These are phyloP conservation scores for Tilletiopsis washingtonensis DNA, from an alignment of 1,284 basidiomycete genomes.

Conservation along the genomic window DNA sequence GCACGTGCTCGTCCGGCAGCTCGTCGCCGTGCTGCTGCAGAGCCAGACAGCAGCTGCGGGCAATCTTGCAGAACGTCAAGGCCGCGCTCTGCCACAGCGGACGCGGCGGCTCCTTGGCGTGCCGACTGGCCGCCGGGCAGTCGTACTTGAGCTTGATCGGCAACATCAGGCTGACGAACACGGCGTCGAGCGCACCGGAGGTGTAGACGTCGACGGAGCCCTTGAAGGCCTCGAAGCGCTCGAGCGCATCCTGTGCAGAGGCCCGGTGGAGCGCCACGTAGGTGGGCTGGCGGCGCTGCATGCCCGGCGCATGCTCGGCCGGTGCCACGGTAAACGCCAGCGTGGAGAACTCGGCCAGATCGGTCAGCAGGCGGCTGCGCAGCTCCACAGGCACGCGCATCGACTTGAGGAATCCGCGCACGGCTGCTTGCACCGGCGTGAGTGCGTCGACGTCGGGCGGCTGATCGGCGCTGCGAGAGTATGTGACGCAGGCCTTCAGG, in stretches of 20 bases:
- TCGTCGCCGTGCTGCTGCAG: conserved; percentile 35
- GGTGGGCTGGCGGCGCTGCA: conserved; percentile 60
- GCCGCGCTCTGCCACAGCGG: conserved; percentile 29
- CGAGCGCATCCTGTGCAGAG: conserved; percentile 71
- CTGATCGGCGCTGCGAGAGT: conserved; percentile 73
- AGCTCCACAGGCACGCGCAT: conserved; percentile 54
- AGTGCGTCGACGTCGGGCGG: conserved; percentile 75
- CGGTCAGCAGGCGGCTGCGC: conserved; percentile 66
- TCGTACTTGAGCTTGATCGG: conserved; percentile 91
- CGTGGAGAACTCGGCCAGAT: conserved; percentile 74
- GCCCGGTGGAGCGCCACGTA: conserved; percentile 81
- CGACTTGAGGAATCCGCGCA: conserved; percentile 66
- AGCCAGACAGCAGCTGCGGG: conserved; percentile 12
- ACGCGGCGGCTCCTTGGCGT: conserved; percentile 4
- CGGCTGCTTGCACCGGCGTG: conserved; percentile 67
- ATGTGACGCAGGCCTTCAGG: conserved; percentile 72
- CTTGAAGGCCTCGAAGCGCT: conserved; percentile 59
- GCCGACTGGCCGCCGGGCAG: conserved; percentile 59
- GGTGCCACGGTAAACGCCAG: conserved; percentile 62
- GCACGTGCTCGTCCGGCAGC: conserved; percentile 58
- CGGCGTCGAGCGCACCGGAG: conserved; percentile 71
- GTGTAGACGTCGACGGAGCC: conserved; percentile 60
- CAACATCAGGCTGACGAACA: conserved; percentile 59
- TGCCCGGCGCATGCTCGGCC: no score
- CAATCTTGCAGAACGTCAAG: conserved; percentile 19